Evolutionary conservation across 345 rosid genomes (phyloP).

Genomic region (Alliaria petiolata): DNA sequence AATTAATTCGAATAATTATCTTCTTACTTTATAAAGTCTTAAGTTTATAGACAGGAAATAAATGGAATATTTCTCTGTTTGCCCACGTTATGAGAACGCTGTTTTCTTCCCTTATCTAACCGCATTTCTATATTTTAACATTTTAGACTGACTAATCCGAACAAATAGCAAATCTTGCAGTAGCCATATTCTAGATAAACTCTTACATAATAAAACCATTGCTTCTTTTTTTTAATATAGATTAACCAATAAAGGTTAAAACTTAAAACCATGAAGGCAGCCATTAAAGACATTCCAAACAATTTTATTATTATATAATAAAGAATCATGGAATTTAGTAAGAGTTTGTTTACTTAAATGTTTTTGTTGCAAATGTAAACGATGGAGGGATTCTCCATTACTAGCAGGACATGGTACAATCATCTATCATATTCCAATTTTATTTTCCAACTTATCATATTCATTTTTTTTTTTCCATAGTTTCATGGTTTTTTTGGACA

Average conservation of each 20-base stretch:
- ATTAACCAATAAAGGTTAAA: no score
- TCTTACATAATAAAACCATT: no score
- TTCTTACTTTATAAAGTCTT: slow-evolving; percentile 14
- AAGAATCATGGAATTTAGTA: not conserved
- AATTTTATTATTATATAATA: not conserved
- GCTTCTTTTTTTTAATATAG: no score
- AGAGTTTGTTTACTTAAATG: not conserved
- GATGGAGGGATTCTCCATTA: slow-evolving; percentile 14
- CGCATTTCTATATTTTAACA: no score
- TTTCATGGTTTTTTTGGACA: no score
- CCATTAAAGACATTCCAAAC: not conserved
- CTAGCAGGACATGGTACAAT: slow-evolving; percentile 1
- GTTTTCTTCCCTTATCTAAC: not conserved
- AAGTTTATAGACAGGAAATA: not conserved
- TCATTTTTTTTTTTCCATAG: no score
- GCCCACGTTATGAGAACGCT: not conserved
- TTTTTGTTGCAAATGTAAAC: not conserved
- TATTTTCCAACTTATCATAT: not conserved
- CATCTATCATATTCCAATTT: slow-evolving; percentile 10
- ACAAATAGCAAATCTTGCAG: not conserved
- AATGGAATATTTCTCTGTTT: slow-evolving; percentile 10
- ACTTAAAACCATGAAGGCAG: not conserved
- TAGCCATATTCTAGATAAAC: not conserved
- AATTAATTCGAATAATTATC: slow-evolving; percentile 3
- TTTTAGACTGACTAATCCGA: not conserved